Conservation (phyloP, 371 early-diverging fungal genomes). For the Blastocladiella emersonii region DNA sequence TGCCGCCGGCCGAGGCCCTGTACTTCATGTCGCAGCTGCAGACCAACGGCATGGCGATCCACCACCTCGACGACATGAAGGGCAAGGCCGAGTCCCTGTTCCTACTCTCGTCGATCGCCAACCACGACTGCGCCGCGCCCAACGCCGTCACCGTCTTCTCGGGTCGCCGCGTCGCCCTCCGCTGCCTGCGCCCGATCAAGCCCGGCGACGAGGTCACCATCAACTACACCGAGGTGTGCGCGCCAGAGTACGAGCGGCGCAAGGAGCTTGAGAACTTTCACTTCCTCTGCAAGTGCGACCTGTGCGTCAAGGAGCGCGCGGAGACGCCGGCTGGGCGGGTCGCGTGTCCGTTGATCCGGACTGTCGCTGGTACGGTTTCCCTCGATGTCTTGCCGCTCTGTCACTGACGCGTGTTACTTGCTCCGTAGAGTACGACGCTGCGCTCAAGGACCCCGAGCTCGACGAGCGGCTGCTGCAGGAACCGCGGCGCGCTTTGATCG, state of each 20-base stretch:
- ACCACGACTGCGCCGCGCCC: not conserved
- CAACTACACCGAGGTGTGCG: not conserved
- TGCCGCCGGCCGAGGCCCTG: not conserved
- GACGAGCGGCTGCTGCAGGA: not conserved
- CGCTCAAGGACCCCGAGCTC: not conserved
- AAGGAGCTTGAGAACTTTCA: not conserved
- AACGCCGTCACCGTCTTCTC: not conserved
- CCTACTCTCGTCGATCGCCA: not conserved
- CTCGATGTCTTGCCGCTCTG: not conserved
- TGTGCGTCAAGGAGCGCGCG: not conserved
- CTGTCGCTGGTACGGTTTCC: not conserved
- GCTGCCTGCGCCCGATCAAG: not conserved
- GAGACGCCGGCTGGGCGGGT: too few relatives aligned
- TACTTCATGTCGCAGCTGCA: not conserved
- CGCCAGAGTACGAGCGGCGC: not conserved
- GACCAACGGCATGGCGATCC: not conserved
- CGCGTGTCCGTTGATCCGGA: not conserved
- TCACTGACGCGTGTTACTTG: not conserved
- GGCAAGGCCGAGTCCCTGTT: not conserved
- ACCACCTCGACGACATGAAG: not conserved
- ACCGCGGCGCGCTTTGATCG: not conserved
- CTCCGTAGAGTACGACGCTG: not conserved
- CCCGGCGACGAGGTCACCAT: not conserved
- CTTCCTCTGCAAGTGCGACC: not conserved
- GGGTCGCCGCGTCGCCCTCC: not conserved